Percentiles rank a stretch among this genome's conserved stretches.
phyloP scores from a whole-genome alignment of 2,329 filamentous ascomycete genomes.

The Colletotrichum sp. region DNA sequence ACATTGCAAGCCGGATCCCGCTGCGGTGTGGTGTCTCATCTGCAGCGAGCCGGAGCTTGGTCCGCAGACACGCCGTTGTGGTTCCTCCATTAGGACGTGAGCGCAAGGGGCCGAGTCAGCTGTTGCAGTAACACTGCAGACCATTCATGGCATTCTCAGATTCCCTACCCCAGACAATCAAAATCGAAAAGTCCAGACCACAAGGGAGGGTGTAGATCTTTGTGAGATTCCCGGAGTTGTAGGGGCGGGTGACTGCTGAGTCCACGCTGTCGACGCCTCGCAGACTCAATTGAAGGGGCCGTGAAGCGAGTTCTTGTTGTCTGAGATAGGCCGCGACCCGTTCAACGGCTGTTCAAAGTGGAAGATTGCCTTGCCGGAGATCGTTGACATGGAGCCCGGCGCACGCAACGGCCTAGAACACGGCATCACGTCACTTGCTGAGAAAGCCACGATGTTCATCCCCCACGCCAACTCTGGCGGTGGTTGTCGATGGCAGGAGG shows the following conservation, averaged over 20 bases:
- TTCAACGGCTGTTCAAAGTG: not conserved
- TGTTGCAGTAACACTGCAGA: not conserved
- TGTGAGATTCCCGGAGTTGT: not conserved
- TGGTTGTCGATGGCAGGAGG: not conserved
- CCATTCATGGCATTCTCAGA: not conserved
- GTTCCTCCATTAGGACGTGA: not conserved
- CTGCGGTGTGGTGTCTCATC: not conserved
- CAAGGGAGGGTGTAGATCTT: not conserved
- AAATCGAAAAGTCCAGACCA: not conserved
- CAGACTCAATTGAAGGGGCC: not conserved
- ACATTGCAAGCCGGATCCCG: not conserved
- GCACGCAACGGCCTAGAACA: not conserved
- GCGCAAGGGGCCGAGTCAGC: not conserved
- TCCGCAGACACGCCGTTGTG: not conserved
- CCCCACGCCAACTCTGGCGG: not conserved
- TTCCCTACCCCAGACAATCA: not conserved
- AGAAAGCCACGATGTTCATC: not conserved
- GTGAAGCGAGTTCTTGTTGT: not conserved
- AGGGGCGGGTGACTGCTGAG: not conserved
- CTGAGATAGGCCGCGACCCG: not conserved
- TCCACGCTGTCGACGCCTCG: not conserved
- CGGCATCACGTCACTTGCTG: constrained; percentile 2
- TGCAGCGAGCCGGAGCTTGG: not conserved
- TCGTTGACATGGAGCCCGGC: not conserved
- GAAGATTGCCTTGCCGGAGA: not conserved